These are phyloP conservation scores for Trametes villosa DNA, from an alignment of 768 basidiomycete species.

Conservation along the genomic window DNA sequence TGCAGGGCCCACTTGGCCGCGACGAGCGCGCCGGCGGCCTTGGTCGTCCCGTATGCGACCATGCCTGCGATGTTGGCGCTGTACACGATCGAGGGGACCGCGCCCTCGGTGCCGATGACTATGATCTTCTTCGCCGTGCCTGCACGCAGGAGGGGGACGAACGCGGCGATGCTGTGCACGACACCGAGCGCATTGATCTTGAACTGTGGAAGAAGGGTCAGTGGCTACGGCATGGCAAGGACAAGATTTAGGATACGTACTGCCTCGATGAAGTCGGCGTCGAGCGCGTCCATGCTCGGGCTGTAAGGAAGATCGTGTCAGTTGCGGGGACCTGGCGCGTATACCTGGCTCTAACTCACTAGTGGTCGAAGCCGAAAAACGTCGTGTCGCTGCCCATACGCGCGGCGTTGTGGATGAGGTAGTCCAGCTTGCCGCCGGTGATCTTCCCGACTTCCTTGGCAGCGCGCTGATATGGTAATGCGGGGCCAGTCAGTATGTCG, in stretches of 20 bases:
- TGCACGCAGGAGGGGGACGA: slow-evolving; percentile 44
- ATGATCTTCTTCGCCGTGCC: slow-evolving; percentile 40
- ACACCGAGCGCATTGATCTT: slow-evolving; percentile 42
- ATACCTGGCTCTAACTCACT: slow-evolving; percentile 5
- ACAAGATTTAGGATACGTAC: too few relatives aligned
- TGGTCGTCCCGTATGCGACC: slow-evolving; percentile 4
- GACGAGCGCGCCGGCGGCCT: slow-evolving; percentile 8
- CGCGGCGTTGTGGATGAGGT: slow-evolving; percentile 9
- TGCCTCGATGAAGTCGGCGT: slow-evolving; percentile 12
- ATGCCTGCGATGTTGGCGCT: not conserved
- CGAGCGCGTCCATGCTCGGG: slow-evolving; percentile 5
- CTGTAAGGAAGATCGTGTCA: not conserved
- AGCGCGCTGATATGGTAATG: slow-evolving; percentile 12
- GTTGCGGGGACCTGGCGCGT: not conserved
- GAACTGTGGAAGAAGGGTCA: too few relatives aligned
- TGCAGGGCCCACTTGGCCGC: slow-evolving; percentile 8
- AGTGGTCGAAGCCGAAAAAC: slow-evolving; percentile 3
- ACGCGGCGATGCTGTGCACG: slow-evolving; percentile 39
- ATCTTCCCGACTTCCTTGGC: slow-evolving; percentile 29
- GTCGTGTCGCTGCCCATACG: not conserved
- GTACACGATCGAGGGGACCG: slow-evolving; percentile 27
- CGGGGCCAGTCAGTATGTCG: not conserved
- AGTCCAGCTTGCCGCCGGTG: slow-evolving; percentile 38
- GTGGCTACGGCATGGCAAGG: too few relatives aligned
- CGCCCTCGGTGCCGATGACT: slow-evolving; percentile 36